Evolutionary conservation across 352 stramenopile genomes (phyloP).

Genomic region (Phytophthora brassicae): DNA sequence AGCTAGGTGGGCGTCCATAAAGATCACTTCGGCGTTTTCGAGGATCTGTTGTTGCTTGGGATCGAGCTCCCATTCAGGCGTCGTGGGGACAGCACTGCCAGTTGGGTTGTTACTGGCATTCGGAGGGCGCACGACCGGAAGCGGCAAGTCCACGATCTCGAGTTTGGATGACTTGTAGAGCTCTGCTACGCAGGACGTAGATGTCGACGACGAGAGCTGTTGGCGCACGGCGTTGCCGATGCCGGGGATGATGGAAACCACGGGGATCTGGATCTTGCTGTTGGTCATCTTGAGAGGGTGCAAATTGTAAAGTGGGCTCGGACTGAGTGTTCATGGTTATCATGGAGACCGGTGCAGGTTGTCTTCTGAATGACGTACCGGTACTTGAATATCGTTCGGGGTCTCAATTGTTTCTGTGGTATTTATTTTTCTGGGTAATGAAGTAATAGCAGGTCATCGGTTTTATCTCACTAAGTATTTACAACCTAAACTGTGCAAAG

Average conservation of each 20-base stretch:
- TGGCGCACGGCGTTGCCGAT: constrained; percentile 37
- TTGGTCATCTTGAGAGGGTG: constrained; percentile 15
- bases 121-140: constrained; percentile 25
- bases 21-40: constrained; percentile 30
- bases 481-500: too few species aligned
- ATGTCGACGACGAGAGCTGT: constrained; percentile 23
- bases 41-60: constrained; percentile 29
- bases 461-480: too few species aligned
- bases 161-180: constrained; percentile 32
- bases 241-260: constrained; percentile 42
- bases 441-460: too few species aligned
- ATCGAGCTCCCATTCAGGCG: constrained; percentile 27
- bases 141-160: constrained; percentile 37
- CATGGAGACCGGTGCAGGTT: constrained; percentile 1
- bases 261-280: constrained; percentile 32
- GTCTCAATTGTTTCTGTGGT: not conserved
- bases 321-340: not conserved
- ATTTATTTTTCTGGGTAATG: too few species aligned
- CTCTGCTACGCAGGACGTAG: constrained; percentile 19
- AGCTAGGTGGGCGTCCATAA: constrained; percentile 39
- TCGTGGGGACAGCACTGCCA: not conserved
- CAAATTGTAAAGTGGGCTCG: constrained; percentile 19
- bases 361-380: not conserved
- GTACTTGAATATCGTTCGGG: constrained; percentile 16
- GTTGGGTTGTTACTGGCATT: constrained; percentile 27